Evolutionary conservation across 2,329 filamentous ascomycete genomes (phyloP), one percentile per base, ranked within the genome.

Genomic region (Xylaria hypoxylon): DNA sequence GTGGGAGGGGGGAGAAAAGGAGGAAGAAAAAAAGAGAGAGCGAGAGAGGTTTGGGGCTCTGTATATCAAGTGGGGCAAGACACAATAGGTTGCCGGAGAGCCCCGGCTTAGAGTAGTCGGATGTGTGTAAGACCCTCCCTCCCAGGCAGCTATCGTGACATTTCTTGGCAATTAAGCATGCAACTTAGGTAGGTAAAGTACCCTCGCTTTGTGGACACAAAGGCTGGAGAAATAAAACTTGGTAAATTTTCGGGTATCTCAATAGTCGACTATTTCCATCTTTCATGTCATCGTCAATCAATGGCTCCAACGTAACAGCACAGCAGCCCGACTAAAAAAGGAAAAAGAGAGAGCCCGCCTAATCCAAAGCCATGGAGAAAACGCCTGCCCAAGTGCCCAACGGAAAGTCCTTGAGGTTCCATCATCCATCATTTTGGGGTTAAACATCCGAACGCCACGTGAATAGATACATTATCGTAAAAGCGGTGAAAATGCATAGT

Each of bases 391-490:
- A 50, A 44, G 31, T 31, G 42, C 53, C 22, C 24, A 64, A n/a
- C 35, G 45, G 35, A 26, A 60, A 47, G 26, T 35, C 56, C 50
- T 28, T 19, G 28, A n/a, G 19, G 38, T 22, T 22, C 55, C 47
- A 33, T 59, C 40, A 48, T 28, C n/a, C n/a, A 44, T 59, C 31
- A 38, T 53, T 59, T 60, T 26, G 11, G 19, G 26, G 26, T 33
- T 15, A 45, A 44, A 42, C 57, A 61, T 44, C 38, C 19, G 22
- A 56, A 56, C 57, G 44, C 62, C 57, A 48, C 15, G 10, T 45
- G 33, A 51, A 51, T 38, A 56, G 24, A 45, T 65, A 65, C 62
- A 65, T 44, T 56, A 51, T 61, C 51, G 24, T 59, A 44, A 26
- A 60, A 10, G 31, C 13, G 38, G 15, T 31, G n/a, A 17, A 50